Evolutionary conservation across 768 basidiomycete genomes (phyloP).

Genomic region (Sutorius australiensis): DNA sequence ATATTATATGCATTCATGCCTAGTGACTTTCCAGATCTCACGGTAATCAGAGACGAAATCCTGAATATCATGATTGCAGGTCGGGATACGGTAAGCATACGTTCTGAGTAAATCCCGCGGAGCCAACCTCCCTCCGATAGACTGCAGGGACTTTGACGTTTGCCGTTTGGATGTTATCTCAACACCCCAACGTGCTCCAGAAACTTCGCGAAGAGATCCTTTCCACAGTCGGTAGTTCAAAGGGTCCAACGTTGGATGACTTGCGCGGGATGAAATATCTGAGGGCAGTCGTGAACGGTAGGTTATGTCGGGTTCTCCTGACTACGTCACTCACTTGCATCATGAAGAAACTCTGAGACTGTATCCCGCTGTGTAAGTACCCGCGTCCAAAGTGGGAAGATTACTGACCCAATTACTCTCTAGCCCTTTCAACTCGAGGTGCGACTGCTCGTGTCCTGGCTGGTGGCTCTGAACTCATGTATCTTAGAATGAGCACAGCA

Average conservation of each 20-base stretch:
- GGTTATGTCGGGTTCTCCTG: not conserved
- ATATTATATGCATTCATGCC: not conserved
- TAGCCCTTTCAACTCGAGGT: constrained; percentile 29
- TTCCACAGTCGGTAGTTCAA: constrained; percentile 23
- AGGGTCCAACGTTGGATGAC: constrained; percentile 30
- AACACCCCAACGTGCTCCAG: constrained; percentile 26
- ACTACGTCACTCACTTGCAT: not conserved
- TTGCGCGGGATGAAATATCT: constrained; percentile 39
- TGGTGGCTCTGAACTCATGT: not conserved
- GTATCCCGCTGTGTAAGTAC: constrained; percentile 31
- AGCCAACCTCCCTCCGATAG: constrained; percentile 8
- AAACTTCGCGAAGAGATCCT: constrained; percentile 33
- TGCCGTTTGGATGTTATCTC: constrained; percentile 25
- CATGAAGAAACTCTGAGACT: constrained; percentile 29
- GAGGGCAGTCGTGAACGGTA: constrained; percentile 37
- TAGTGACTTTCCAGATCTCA: constrained; percentile 21
- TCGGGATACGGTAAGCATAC: constrained; percentile 29
- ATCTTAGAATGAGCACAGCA: constrained; percentile 20
- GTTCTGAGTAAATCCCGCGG: not conserved
- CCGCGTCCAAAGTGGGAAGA: not conserved
- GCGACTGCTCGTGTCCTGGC: not conserved
- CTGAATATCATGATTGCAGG: constrained; percentile 38
- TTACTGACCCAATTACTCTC: not conserved
- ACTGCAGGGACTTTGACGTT: constrained; percentile 32
- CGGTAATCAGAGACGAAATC: constrained; percentile 33